Evolutionary conservation across 202 grass and related monocot genomes (phyloP).

Genomic region (Zizania palustris): DNA sequence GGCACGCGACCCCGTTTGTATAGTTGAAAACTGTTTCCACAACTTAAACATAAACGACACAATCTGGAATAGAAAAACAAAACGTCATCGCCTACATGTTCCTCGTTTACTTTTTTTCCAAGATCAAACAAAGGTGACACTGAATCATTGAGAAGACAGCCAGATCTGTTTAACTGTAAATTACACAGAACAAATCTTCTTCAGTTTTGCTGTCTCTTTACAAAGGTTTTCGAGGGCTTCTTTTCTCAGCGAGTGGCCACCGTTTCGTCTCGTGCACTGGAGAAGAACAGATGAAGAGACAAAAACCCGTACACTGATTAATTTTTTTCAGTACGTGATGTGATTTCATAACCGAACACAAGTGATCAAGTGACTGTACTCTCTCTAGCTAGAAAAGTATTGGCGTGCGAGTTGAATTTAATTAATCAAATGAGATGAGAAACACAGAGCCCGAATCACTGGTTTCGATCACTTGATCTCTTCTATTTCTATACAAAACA

Average conservation of each 20-base stretch:
- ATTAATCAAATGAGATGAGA: constrained; percentile 23
- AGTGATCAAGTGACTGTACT: neutral
- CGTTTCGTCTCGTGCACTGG: constrained; percentile 43
- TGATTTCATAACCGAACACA: constrained; percentile 1
- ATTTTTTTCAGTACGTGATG: constrained; percentile 23
- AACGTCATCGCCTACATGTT: constrained; percentile 30
- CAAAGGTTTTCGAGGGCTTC: constrained; percentile 37
- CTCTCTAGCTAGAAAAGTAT: neutral
- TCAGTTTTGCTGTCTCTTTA: constrained; percentile 25
- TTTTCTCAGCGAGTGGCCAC: neutral
- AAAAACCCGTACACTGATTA: constrained; percentile 2
- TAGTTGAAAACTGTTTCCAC: constrained; percentile 36
- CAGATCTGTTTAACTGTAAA: constrained; percentile 48
- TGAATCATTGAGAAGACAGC: constrained; percentile 45
- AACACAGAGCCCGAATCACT: neutral
- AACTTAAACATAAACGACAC: constrained; percentile 15
- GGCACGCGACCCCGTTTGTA: neutral
- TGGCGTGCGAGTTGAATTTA: neutral
- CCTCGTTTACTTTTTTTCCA: constrained; percentile 47
- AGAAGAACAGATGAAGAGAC: constrained; percentile 34
- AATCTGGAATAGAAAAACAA: constrained; percentile 39
- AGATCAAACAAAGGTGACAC: constrained; percentile 48
- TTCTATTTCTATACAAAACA: constrained; percentile 47
- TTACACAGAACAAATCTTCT: constrained; percentile 5
- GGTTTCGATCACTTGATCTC: constrained; percentile 38